These are phyloP conservation scores for Leccinum boreale DNA, from an alignment of 768 basidiomycete genomes.

Conservation along the genomic window DNA sequence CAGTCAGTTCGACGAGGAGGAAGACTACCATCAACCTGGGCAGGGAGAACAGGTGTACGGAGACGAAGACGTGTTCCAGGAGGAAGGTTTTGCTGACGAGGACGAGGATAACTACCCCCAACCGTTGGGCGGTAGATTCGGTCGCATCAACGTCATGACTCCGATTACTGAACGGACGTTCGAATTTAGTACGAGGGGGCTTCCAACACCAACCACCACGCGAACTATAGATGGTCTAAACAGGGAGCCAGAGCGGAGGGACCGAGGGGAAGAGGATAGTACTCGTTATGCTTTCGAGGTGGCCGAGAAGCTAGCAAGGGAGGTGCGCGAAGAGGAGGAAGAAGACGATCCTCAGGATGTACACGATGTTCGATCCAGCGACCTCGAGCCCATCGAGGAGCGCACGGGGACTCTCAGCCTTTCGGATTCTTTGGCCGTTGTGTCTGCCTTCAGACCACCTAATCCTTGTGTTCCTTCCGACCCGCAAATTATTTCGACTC, in stretches of 20 bases:
- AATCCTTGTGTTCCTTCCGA: slow-evolving; percentile 92
- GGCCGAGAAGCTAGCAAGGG: slow-evolving; percentile 60
- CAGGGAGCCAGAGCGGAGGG: slow-evolving; percentile 19
- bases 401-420: slow-evolving; percentile 63
- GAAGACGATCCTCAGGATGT: slow-evolving; percentile 11
- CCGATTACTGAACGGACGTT: slow-evolving; percentile 94
- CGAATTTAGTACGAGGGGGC: slow-evolving; percentile 68
- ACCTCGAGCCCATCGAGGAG: slow-evolving; percentile 45
- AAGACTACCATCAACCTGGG: slow-evolving; percentile 17
- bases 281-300: slow-evolving; percentile 46
- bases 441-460: slow-evolving; percentile 64
- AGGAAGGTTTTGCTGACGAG: slow-evolving; percentile 29
- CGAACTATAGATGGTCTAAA: slow-evolving; percentile 38
- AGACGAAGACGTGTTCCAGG: slow-evolving; percentile 26
- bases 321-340: slow-evolving; percentile 28
- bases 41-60: slow-evolving; percentile 12
- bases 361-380: slow-evolving; percentile 6
- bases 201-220: slow-evolving; percentile 42
- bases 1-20: slow-evolving; percentile 32
- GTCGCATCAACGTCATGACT: slow-evolving; percentile 90
- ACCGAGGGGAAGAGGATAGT: slow-evolving; percentile 30
- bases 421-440: slow-evolving; percentile 57
- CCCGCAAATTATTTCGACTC: slow-evolving; percentile 52
- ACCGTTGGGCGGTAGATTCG: slow-evolving; percentile 74
- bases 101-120: slow-evolving; percentile 32